A percentile compares a stretch with the other conserved stretches of the same genome.
Conservation (phyloP, 2,329 filamentous ascomycete species). For the Penicillium sp. region DNA sequence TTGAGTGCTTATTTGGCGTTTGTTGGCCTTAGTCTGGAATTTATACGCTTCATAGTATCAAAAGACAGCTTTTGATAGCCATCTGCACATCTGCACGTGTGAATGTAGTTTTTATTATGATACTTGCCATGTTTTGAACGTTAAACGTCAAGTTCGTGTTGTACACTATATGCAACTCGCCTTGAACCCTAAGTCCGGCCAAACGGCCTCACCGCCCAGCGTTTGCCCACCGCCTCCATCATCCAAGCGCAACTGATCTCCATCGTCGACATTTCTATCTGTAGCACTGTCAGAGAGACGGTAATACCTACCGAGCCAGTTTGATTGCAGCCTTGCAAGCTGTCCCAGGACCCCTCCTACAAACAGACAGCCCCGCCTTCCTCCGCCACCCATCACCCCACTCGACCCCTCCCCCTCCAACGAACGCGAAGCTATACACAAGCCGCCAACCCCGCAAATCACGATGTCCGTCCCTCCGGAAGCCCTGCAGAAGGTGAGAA, state of each 20-base stretch:
- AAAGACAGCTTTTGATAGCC: not conserved
- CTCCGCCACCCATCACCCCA: not conserved
- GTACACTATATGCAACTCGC: not conserved
- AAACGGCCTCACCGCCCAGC: conserved; percentile 9
- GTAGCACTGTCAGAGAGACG: not conserved
- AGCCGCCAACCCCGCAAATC: conserved; percentile 5
- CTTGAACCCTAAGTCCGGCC: conserved; percentile 8
- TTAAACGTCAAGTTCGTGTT: not conserved
- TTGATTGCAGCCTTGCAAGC: not conserved
- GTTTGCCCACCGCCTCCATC: conserved; percentile 8
- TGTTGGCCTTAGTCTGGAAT: not conserved
- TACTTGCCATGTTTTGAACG: not conserved
- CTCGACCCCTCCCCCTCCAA: conserved; percentile 9
- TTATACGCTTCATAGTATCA: not conserved
- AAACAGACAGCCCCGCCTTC: not conserved
- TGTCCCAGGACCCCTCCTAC: not conserved
- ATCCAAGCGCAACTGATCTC: not conserved
- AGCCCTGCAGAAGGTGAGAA: conserved; percentile 81
- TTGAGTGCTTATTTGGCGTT: not conserved
- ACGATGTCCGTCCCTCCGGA: conserved; percentile 92
- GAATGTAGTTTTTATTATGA: not conserved
- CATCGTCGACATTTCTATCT: not conserved
- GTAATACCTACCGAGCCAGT: not conserved
- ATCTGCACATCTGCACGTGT: not conserved
- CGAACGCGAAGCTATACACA: conserved; percentile 1